Evolutionary conservation across 1,139 yeast genomes (phyloP).

Genomic region (Saccharomyces hybrid): DNA sequence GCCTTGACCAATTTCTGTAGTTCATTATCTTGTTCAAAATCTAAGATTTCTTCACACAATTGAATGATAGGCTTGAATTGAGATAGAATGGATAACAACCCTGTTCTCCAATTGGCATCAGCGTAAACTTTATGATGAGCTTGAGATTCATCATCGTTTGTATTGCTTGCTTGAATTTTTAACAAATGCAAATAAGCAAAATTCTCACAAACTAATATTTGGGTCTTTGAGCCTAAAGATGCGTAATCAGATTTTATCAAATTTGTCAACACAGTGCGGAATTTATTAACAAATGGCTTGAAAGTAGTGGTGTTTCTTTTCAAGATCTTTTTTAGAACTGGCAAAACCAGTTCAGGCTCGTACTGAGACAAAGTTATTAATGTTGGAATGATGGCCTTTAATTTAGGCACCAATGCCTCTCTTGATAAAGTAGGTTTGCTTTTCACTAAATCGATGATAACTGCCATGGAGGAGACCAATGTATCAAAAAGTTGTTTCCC

Average conservation of each 20-base stretch:
- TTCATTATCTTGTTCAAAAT: constrained; percentile 47
- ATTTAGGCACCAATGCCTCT: constrained; percentile 73
- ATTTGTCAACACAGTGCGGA: constrained; percentile 40
- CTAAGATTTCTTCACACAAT: constrained; percentile 51
- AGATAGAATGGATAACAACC: constrained; percentile 34
- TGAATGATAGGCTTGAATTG: constrained; percentile 48
- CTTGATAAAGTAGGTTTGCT: constrained; percentile 82
- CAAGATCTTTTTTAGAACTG: constrained; percentile 44
- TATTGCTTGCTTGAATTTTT: constrained; percentile 40
- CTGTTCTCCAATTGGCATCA: constrained; percentile 42
- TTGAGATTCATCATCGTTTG: constrained; percentile 32
- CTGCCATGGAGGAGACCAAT: constrained; percentile 43
- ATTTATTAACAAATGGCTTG: constrained; percentile 65
- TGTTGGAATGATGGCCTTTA: constrained; percentile 52
- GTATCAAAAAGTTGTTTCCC: constrained; percentile 37
- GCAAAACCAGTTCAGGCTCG: constrained; percentile 37
- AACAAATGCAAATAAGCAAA: constrained; percentile 58
- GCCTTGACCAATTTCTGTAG: constrained; percentile 32
- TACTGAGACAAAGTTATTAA: constrained; percentile 37
- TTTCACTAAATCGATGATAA: constrained; percentile 48
- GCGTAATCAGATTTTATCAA: constrained; percentile 34
- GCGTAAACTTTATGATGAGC: constrained; percentile 30
- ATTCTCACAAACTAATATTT: constrained; percentile 39
- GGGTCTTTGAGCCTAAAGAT: constrained; percentile 35
- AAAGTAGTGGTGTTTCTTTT: constrained; percentile 67